Percentiles rank a stretch among this genome's conserved stretches.
These are phyloP conservation scores for Basipetospora sp. DNA, from an alignment of 2,329 filamentous ascomycete species.

Conservation along the genomic window DNA sequence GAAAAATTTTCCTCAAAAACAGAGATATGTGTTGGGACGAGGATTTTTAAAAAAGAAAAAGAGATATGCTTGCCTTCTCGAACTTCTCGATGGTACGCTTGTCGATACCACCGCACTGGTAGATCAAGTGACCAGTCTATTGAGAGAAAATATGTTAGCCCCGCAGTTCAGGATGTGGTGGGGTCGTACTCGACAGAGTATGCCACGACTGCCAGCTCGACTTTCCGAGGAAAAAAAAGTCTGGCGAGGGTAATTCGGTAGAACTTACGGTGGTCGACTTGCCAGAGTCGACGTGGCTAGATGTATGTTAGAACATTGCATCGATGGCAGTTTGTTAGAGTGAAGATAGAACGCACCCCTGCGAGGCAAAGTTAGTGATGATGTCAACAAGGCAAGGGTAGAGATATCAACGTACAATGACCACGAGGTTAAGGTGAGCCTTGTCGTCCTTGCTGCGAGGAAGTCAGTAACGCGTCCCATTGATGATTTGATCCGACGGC, in stretches of 20 bases:
- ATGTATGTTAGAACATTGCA: slow-evolving; percentile 11
- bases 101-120: slow-evolving; percentile 99
- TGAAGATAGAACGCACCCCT: too few relatives aligned
- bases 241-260: too few relatives aligned
- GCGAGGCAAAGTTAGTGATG: slow-evolving; percentile 13
- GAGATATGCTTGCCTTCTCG: slow-evolving; percentile 59
- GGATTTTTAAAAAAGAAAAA: slow-evolving; percentile 10
- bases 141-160: slow-evolving; percentile 15
- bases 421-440: slow-evolving; percentile 93
- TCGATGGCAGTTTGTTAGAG: too few relatives aligned
- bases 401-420: slow-evolving; percentile 47
- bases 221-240: background rate
- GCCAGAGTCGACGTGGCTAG: slow-evolving; percentile 91
- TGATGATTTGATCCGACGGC: slow-evolving; percentile 10
- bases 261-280: slow-evolving; percentile 88
- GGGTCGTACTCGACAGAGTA: too few relatives aligned
- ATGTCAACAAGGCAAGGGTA: background rate
- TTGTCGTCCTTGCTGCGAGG: slow-evolving; percentile 75
- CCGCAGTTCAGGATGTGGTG: slow-evolving; percentile 11
- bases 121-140: slow-evolving; percentile 82
- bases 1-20: slow-evolving; percentile 2
- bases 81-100: slow-evolving; percentile 99
- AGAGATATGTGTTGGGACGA: slow-evolving; percentile 5
- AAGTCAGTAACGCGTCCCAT: slow-evolving; percentile 2
- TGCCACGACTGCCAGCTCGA: background rate